phyloP scores from a whole-genome alignment of 2,329 filamentous ascomycete species.

The Colletotrichum lini region DNA sequence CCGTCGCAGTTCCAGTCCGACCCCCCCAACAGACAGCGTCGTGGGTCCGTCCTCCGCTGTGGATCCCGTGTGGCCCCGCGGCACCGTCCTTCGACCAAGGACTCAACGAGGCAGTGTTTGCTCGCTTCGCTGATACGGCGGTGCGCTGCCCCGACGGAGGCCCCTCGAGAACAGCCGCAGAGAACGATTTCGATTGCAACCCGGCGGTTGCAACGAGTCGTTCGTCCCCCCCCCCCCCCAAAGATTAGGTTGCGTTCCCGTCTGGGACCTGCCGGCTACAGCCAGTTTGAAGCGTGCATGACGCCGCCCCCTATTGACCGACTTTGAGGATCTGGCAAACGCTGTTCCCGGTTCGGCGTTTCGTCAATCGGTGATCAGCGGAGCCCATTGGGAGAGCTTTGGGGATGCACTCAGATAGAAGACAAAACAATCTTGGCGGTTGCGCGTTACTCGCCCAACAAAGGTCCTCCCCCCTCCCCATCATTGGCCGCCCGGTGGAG shows the following conservation, averaged over 20 bases:
- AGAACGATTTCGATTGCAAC: neutral
- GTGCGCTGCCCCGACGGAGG: neutral
- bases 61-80: slow-evolving; percentile 11
- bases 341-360: neutral
- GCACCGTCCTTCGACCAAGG: neutral
- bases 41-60: slow-evolving; percentile 13
- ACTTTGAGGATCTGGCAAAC: neutral
- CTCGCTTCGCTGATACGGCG: neutral
- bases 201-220: neutral
- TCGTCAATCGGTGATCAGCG: neutral
- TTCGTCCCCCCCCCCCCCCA: slow-evolving; percentile 22
- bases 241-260: slow-evolving; percentile 35
- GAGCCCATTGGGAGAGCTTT: neutral
- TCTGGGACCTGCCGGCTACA: slow-evolving; percentile 16
- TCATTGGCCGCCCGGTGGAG: slow-evolving; percentile 6
- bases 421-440: neutral
- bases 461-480: neutral
- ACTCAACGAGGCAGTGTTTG: slow-evolving; percentile 24
- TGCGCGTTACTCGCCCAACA: neutral
- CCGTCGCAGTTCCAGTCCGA: neutral
- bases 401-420: neutral
- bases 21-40: neutral
- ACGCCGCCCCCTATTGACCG: slow-evolving; percentile 5
- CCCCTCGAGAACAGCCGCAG: neutral
- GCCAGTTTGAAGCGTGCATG: slow-evolving; percentile 5